A percentile compares a stretch with the other conserved stretches of the same genome.
phyloP scores from a whole-genome alignment of 805 yeast species.

The Pichia nakasei region DNA sequence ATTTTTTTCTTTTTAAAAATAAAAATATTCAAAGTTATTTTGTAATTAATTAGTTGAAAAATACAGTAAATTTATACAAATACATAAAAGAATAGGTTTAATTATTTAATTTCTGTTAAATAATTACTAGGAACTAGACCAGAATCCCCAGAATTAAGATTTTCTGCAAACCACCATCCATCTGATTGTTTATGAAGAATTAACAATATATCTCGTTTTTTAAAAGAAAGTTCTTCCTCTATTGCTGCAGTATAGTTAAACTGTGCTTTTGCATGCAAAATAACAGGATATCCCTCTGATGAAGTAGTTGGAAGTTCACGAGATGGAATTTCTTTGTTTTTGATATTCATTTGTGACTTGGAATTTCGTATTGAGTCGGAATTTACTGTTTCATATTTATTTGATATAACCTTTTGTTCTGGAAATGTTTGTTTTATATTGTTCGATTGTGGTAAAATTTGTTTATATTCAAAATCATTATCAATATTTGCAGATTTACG shows the following conservation, averaged over 20 bases:
- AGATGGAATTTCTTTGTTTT: slow-evolving; percentile 13
- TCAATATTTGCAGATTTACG: not conserved
- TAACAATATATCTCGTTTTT: slow-evolving; percentile 46
- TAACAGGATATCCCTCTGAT: slow-evolving; percentile 45
- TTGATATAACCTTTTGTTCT: not conserved
- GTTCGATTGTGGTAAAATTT: not conserved
- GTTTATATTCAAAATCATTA: not conserved
- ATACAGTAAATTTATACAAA: no score
- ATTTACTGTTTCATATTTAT: not conserved
- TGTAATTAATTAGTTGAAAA: no score
- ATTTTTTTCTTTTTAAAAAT: no score
- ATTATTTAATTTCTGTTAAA: slow-evolving; percentile 21
- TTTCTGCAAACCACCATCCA: slow-evolving; percentile 72
- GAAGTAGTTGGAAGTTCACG: slow-evolving; percentile 38
- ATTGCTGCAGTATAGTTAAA: slow-evolving; percentile 53
- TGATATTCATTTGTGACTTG: slow-evolving; percentile 20
- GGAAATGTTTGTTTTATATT: not conserved
- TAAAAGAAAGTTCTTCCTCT: slow-evolving; percentile 52
- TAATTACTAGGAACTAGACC: slow-evolving; percentile 65
- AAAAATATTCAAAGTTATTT: no score
- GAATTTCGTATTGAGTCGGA: slow-evolving; percentile 7
- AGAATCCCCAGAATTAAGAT: slow-evolving; percentile 32
- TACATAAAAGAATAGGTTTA: not conserved
- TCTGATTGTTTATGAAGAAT: slow-evolving; percentile 54
- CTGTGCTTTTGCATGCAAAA: slow-evolving; percentile 44